Base-by-base conservation (phyloP, 371 early-diverging fungal genomes). In the Rhizopus microsporus region DNA sequence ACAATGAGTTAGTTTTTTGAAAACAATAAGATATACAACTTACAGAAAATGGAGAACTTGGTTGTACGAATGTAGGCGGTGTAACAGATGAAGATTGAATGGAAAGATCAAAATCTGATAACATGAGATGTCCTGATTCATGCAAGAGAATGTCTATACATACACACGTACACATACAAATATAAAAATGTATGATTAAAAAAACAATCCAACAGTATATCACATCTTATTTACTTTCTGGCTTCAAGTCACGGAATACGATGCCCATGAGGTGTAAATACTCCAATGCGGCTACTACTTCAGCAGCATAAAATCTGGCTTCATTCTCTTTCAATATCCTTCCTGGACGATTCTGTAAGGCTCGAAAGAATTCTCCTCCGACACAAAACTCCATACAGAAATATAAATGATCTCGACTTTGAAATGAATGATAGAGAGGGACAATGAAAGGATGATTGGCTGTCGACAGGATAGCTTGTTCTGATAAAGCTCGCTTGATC, bases 321-420 rank as follows among this genome's bases (percentile, higher is more conserved):
- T 90, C 93, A 45, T 89, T 84, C 62, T 97, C 96, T 44, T 76
- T 65, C 15, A 95, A 67, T 52, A 90, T 86, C 62, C 93, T 93
- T n/a, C 88, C 90, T 10, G 93, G 92, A 12, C 89, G 76, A 55
- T 73, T 69, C 74, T 94, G 96, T 38, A 96, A 71, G 6, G 87
- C 85, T 75, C 93, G 70, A 70, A 94, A 95, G 69, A 96, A 97
- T 74, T 99, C 99, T 43, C 99, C 99, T 49, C 99, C 99, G 60
- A 90, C 81, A 59, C 99, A 97, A 77, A 97, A 99, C 63, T 99
- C 99, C 93, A 97, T 96, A 56, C 96, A 90, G 65, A 99, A 89
- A 71, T 95, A 98, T 29, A 99, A 75, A 63, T 96, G 86, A 54
- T 93, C 91, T 60, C 93, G 89, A 51, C 92, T 92, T 74, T 98